These are phyloP conservation scores for Xerocomus cyaneibrunnescens DNA, from an alignment of 1,284 basidiomycete species.

Conservation along the genomic window DNA sequence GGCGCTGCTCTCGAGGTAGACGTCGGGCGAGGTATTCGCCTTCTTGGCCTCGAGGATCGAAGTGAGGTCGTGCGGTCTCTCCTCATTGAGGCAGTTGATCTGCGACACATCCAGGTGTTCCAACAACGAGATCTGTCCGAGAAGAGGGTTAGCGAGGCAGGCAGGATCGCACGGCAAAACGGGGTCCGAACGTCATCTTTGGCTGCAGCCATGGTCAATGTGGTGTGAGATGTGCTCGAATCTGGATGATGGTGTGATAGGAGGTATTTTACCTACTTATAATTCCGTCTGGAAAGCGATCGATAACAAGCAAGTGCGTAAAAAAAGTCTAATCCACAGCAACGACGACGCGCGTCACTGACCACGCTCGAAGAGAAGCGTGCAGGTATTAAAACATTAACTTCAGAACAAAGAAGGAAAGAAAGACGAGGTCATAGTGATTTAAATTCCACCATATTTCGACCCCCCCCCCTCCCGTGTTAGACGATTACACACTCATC, in stretches of 20 bases:
- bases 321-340: constrained; percentile 1
- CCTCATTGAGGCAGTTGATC: constrained; percentile 78
- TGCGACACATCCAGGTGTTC: constrained; percentile 60
- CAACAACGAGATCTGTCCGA: constrained; percentile 54
- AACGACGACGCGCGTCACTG: constrained; percentile 3
- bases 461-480: constrained; percentile 1
- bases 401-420: neutral
- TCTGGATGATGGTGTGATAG: no score
- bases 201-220: constrained; percentile 17
- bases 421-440: constrained; percentile 1
- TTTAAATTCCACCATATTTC: constrained; percentile 9
- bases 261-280: constrained; percentile 9
- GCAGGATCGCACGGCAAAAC: neutral
- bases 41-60: constrained; percentile 53
- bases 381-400: constrained; percentile 17
- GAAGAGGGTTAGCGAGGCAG: constrained; percentile 8
- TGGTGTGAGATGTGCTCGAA: neutral
- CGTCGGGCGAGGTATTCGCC: constrained; percentile 43
- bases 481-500: constrained; percentile 88
- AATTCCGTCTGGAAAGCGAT: constrained; percentile 4
- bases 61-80: constrained; percentile 56
- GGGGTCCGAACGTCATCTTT: constrained; percentile 32
- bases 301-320: constrained; percentile 6
- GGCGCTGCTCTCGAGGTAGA: constrained; percentile 72
- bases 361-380: constrained; percentile 7